Base-by-base conservation (phyloP, 2,329 filamentous ascomycete species). In the Sarocladium brachiariae region DNA sequence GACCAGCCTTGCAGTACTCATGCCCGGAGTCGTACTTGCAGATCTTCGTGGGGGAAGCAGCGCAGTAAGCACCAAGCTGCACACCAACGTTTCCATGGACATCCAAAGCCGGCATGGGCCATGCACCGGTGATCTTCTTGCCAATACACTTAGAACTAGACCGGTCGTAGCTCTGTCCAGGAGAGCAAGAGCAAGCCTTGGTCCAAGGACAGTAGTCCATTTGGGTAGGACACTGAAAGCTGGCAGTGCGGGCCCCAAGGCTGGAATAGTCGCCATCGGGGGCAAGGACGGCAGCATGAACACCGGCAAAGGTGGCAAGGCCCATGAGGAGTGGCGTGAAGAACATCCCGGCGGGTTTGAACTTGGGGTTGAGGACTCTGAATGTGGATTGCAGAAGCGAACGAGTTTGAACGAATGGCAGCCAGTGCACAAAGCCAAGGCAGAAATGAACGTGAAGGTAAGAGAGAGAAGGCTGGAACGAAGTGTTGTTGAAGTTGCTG, bases 131-230 rank as follows among this genome's bases (percentile, higher is more conserved):
- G 35, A 61, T 53, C 43, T 50, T 39, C 16, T 50, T 49, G 43
- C 66, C 66, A 21, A 53, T 37, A 53, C 66, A 69, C 38, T 30
- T 23, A 50, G 54, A 57, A 48, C 54, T 49, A 39, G 57, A 52
- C 39, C 64, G 53, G 38, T 74, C 68, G 53, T 66, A 67, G 50
- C 63, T 59, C 60, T 69, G 64, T 52, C 70, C 72, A 13, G 70
- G 65, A 13, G 65, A 54, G 52, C 73, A 74, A 14, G 72, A 60
- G 61, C 74, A 76, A 27, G 71, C 51, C 57, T 63, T 63, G 52
- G 61, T 63, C 66, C 66, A 69, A 52, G 62, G 59, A 59, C 61
- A 64, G 63, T 69, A 69, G 56, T 48, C 54, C 66, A 69, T 68
- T 56, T 54, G 53, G 11, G 50, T 51, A 31, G 65, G 66, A 59